Evolutionary conservation across 805 yeast genomes (phyloP).

Genomic region (Candida jianshihensis): DNA sequence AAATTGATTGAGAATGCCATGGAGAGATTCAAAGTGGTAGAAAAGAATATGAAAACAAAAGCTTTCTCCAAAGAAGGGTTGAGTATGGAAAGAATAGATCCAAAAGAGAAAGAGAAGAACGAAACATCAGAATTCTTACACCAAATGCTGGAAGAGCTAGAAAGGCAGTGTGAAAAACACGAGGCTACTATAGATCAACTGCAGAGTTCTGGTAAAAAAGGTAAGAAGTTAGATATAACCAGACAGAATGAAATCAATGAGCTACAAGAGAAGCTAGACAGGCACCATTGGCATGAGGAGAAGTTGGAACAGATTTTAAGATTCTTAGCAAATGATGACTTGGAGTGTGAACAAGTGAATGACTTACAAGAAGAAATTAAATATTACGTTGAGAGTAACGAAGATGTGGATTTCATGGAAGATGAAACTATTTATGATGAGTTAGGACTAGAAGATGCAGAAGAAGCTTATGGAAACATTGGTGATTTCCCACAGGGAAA

Average conservation of each 20-base stretch:
- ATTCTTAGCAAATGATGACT: conserved; percentile 68
- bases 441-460: conserved; percentile 59
- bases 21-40: conserved; percentile 95
- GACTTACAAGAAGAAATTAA: conserved; percentile 82
- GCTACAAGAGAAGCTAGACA: conserved; percentile 52
- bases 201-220: conserved; percentile 44
- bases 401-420: conserved; percentile 87
- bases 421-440: conserved; percentile 91
- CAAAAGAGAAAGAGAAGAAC: conserved; percentile 71
- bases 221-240: conserved; percentile 47
- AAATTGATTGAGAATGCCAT: conserved; percentile 66
- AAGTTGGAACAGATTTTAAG: conserved; percentile 74
- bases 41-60: conserved; percentile 86
- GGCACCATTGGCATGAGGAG: conserved; percentile 73
- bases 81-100: conserved; percentile 65
- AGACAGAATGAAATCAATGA: conserved; percentile 57
- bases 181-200: conserved; percentile 64
- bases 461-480: conserved; percentile 45
- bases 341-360: conserved; percentile 72
- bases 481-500: conserved; percentile 28
- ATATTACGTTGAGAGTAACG: conserved; percentile 90
- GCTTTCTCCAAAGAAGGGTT: conserved; percentile 92
- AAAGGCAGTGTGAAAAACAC: conserved; percentile 69
- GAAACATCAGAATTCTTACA: conserved; percentile 67
- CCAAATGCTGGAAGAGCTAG: conserved; percentile 69